Conservation (phyloP, 2,329 filamentous ascomycete species). For the Colletotrichum magnum region DNA sequence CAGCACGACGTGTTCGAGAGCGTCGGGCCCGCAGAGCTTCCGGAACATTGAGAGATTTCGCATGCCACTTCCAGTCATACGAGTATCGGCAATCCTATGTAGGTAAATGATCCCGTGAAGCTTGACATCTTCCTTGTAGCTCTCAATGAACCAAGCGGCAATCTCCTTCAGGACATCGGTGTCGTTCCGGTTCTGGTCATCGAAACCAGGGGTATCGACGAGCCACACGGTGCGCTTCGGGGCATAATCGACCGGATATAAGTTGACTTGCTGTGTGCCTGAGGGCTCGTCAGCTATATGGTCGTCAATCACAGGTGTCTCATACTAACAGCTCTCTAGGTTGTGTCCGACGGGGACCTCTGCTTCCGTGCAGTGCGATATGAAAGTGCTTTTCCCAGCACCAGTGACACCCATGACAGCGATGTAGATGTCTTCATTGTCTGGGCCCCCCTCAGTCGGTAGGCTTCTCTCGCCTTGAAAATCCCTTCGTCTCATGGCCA, state of each 20-base stretch:
- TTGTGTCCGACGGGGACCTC: not conserved
- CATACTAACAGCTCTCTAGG: not conserved
- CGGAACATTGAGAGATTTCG: not conserved
- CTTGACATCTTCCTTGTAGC: not conserved
- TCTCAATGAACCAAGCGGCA: not conserved
- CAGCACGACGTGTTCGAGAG: not conserved
- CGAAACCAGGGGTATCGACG: not conserved
- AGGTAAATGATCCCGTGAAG: not conserved
- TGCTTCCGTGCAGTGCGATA: not conserved
- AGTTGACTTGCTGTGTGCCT: not conserved
- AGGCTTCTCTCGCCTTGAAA: not conserved
- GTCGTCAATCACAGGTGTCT: not conserved
- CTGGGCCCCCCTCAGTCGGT: not conserved
- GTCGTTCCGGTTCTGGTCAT: not conserved
- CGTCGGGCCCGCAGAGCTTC: not conserved
- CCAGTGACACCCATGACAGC: not conserved
- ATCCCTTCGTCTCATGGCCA: too few relatives aligned
- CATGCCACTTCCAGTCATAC: not conserved
- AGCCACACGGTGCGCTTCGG: not conserved
- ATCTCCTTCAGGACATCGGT: not conserved
- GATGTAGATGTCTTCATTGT: not conserved
- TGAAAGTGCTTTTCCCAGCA: not conserved
- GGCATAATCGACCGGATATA: not conserved
- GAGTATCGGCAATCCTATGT: not conserved
- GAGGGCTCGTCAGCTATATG: not conserved